Percentiles rank a stretch among this genome's conserved stretches.
phyloP scores from a whole-genome alignment of 179 eudicot species.

The Monotropa hypopitys region DNA sequence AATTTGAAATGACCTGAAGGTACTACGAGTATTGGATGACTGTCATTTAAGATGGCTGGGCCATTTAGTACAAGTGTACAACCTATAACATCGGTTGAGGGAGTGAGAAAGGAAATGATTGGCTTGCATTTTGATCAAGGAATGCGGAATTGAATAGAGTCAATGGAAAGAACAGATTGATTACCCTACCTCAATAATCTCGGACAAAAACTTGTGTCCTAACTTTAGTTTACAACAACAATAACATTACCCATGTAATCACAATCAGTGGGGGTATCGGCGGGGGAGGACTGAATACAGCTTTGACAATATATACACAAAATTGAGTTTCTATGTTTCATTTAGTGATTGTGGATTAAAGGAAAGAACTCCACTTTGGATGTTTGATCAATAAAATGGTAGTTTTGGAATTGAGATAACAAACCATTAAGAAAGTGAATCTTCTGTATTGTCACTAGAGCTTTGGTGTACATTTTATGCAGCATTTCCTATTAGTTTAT shows the following conservation, averaged over 20 bases:
- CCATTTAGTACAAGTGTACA: too few relatives aligned
- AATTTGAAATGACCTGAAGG: background rate
- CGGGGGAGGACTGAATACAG: too few relatives aligned
- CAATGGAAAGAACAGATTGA: background rate
- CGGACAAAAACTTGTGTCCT: background rate
- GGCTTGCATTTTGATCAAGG: background rate
- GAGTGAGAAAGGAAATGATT: background rate
- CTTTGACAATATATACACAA: too few relatives aligned
- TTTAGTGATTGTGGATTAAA: background rate
- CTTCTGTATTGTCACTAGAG: background rate
- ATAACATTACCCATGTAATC: too few relatives aligned
- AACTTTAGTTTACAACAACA: too few relatives aligned
- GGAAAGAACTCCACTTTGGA: background rate
- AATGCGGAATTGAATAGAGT: background rate
- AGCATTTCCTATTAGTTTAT: background rate
- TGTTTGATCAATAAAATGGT: background rate
- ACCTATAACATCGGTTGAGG: background rate
- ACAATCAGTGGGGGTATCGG: too few relatives aligned
- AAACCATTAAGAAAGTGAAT: background rate
- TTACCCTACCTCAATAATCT: background rate
- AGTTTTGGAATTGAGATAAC: background rate
- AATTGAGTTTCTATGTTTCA: background rate
- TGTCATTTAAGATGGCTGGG: background rate
- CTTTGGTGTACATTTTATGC: background rate
- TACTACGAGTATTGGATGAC: background rate